Base-by-base conservation (phyloP, 768 basidiomycete genomes). In the Xanthoconium purpureum region DNA sequence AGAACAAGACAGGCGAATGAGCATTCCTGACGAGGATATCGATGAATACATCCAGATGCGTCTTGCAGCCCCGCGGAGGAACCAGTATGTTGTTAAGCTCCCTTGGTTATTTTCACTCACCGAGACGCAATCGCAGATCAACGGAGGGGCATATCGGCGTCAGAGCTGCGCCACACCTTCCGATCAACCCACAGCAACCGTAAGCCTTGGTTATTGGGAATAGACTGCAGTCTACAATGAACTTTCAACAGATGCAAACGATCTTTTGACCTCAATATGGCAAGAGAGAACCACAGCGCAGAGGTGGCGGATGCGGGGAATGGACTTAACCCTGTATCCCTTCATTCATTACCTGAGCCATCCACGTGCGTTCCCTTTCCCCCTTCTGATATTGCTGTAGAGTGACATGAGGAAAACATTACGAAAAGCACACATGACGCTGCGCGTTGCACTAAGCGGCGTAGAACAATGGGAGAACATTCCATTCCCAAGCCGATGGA, bases 1-100 rank as follows among this genome's bases (percentile, higher is more conserved):
- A 20, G 84, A 85, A 66, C 82, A 81, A 66, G 80, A 85, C 49
- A 71, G 68, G 51, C 75, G 74, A 10, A 81, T 85, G 82, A 76
- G 73, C 45, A 56, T 80, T 17, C 79, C 81, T 4, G 79, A 83
- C 38, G 82, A 84, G 65, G 77, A 80, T 38, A 58, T 80, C 45
- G 73, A 79, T 15, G 76, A 78, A 44, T 85, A 80, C 59, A 58
- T 80, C 45, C 67, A 68, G 43, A 69, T 76, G 30, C 69, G 67
- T 38, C 51, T 68, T 32, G 50, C 52, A 38, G 54, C 46, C 24
- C 46, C 54, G 13, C 56, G 37, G 55, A 58, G n/a, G 54, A 60
- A 59, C 32, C 48, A 24, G 69, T 71, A 47, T 18, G 65, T 30
- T 39, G 48, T 39, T 33, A 11, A 29, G 39, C 18, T 29, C n/a